These are phyloP conservation scores for Ehretia macrophylla DNA, from an alignment of 257 asterid genomes.

Conservation along the genomic window DNA sequence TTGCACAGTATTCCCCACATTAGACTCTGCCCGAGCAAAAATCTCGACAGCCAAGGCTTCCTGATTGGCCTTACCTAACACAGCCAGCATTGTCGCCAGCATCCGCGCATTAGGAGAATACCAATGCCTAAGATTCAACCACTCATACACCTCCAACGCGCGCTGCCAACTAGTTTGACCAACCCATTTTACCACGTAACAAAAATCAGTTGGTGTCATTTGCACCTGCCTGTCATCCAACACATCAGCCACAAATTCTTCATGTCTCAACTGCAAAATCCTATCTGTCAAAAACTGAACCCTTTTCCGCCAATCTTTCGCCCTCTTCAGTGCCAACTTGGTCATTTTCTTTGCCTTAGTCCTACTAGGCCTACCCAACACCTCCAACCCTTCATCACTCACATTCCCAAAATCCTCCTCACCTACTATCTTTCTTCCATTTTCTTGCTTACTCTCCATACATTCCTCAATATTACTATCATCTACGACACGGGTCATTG, in stretches of 20 bases:
- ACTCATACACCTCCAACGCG: slow-evolving; percentile 86
- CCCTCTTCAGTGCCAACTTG: slow-evolving; percentile 85
- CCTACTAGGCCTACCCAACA: slow-evolving; percentile 60
- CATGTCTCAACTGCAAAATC: slow-evolving; percentile 68
- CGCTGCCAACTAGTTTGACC: slow-evolving; percentile 92
- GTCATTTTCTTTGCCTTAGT: slow-evolving; percentile 79
- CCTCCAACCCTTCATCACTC: slow-evolving; percentile 33
- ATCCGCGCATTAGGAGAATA: slow-evolving; percentile 80
- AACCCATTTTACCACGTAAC: slow-evolving; percentile 83
- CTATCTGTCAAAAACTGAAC: slow-evolving; percentile 68
- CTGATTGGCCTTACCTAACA: slow-evolving; percentile 91
- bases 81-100: slow-evolving; percentile 79
- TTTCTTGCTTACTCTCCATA: slow-evolving; percentile 26
- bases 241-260: slow-evolving; percentile 87
- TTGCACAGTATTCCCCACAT: slow-evolving; percentile 63
- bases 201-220: slow-evolving; percentile 93
- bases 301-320: slow-evolving; percentile 87
- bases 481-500: slow-evolving; percentile 9
- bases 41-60: slow-evolving; percentile 84
- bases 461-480: slow-evolving; percentile 12
- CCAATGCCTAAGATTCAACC: slow-evolving; percentile 89
- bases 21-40: slow-evolving; percentile 56
- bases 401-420: slow-evolving; percentile 20
- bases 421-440: slow-evolving; percentile 11
- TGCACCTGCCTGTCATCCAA: slow-evolving; percentile 89